Evolutionary conservation across 352 stramenopile genomes (phyloP), one percentile per base, ranked within the genome.

Genomic region (Phytophthora syringae): DNA sequence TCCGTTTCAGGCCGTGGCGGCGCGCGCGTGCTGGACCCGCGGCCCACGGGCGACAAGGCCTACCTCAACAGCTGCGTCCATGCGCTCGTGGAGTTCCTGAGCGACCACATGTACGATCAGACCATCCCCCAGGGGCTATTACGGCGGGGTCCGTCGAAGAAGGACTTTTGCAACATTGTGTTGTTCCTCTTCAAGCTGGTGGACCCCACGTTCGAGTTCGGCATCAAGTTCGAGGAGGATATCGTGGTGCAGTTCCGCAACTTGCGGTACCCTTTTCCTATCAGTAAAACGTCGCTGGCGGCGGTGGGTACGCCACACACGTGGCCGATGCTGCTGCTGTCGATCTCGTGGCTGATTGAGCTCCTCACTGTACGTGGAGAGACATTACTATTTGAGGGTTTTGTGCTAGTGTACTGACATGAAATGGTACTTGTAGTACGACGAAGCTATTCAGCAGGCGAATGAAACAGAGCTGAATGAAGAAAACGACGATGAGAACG

Each of bases 81-180:
- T 18, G 86, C 81, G 43, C 88, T 99, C 44, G 85, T 99, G 30
- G 85, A 95, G 56, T 99, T 97, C 67, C 86, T 99, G 24, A 79
- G 74, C 44, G 80, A 94, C 7, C 88, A 87, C 48, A 83, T 92
- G 39, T 99, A 98, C 77, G 89, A 98, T 71, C 81, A 98, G 62
- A 77, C 87, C 12, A 77, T 99, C 47, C 89, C 85, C 0, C 82
- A 82, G 5, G 98, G 98, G 60, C 86, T 97, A 40, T 86, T 96
- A 49, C 78, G 99, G 16, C 87, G 88, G 16, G 84, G 92, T 3
- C 97, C 97, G 5, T 98, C 95, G 15, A 97, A 96, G 37, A 98
- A 98, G 61, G 97, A 99, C 67, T 99, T 99, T 68, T 88, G 86
- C 61, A 95, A 98, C 67, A 98, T 99, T 58, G 86, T 99, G 52